Conservation (phyloP, 2,329 filamentous ascomycete species). For the Colletotrichum trifolii region DNA sequence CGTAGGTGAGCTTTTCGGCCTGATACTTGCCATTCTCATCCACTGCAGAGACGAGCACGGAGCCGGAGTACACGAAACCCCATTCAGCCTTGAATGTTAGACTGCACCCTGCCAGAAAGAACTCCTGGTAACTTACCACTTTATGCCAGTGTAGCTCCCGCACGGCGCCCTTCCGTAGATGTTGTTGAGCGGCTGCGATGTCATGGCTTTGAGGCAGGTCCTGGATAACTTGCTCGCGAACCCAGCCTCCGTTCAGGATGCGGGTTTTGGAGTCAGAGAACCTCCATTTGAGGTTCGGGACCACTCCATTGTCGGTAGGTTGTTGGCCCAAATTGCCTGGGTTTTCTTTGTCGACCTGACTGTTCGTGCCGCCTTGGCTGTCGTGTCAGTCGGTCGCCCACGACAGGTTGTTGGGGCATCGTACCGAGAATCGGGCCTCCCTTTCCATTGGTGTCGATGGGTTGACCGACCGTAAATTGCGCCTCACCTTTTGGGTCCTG, state of each 20-base stretch:
- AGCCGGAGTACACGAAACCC: conserved; percentile 70
- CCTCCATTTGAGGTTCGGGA: conserved; percentile 76
- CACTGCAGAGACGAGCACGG: conserved; percentile 68
- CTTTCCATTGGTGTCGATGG: conserved; percentile 66
- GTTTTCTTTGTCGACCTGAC: conserved; percentile 69
- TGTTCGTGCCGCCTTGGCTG: conserved; percentile 71
- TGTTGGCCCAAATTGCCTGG: conserved; percentile 72
- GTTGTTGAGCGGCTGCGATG: conserved; percentile 75
- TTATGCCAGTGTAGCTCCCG: conserved; percentile 76
- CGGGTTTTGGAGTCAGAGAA: conserved; percentile 75
- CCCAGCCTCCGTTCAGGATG: conserved; percentile 73
- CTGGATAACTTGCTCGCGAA: conserved; percentile 73
- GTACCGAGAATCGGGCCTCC: conserved; percentile 68
- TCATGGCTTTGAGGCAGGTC: conserved; percentile 74
- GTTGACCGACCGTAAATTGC: conserved; percentile 63
- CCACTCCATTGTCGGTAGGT: conserved; percentile 70
- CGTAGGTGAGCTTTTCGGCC: conserved; percentile 65
- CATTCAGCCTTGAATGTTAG: conserved; percentile 66
- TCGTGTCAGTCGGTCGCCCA: not conserved
- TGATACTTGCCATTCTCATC: conserved; percentile 70
- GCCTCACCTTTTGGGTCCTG: conserved; percentile 33
- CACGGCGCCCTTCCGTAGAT: conserved; percentile 73
- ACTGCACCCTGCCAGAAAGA: not conserved
- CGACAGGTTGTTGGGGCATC: conserved; percentile 19
- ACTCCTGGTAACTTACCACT: conserved; percentile 58